Evolutionary conservation across 2,329 filamentous ascomycete species (phyloP).

Genomic region (Nothopassalora personata): DNA sequence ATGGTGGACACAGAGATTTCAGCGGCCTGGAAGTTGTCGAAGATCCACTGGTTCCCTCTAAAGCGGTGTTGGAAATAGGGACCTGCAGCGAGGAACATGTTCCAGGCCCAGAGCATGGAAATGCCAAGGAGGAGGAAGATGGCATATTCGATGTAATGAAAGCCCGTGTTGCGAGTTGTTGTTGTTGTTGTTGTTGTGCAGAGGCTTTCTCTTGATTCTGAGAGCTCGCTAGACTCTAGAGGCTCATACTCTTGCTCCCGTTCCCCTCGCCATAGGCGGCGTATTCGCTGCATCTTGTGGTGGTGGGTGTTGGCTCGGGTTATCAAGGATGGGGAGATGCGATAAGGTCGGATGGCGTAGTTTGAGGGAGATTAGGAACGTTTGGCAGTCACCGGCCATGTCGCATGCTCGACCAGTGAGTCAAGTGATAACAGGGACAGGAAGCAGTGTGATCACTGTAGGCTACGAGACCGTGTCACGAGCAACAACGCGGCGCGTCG

Average conservation of each 20-base stretch:
- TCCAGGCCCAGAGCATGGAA: conserved; percentile 98
- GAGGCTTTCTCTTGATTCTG: conserved; percentile 13
- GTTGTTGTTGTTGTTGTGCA: not conserved
- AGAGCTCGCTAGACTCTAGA: conserved; percentile 20
- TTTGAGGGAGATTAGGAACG: not conserved
- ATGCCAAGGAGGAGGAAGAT: conserved; percentile 82
- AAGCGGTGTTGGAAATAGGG: conserved; percentile 90
- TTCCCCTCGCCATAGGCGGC: conserved; percentile 27
- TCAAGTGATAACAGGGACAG: not conserved
- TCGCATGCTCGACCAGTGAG: not conserved
- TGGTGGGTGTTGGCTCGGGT: not conserved
- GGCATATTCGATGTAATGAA: conserved; percentile 80
- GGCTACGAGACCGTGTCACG: not conserved
- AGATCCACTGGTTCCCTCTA: conserved; percentile 61
- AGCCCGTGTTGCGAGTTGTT: conserved; percentile 35
- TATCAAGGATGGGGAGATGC: not conserved
- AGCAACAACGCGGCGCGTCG: not conserved
- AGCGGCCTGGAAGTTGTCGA: conserved; percentile 79
- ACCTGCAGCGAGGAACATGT: conserved; percentile 95
- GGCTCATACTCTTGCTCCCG: conserved; percentile 31
- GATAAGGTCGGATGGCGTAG: not conserved
- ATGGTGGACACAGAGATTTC: conserved; percentile 82
- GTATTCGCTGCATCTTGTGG: conserved; percentile 19
- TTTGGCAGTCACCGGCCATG: not conserved
- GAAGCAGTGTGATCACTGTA: not conserved